Conservation (phyloP, 441 rosid genomes). For the Raphanus hybrid region DNA sequence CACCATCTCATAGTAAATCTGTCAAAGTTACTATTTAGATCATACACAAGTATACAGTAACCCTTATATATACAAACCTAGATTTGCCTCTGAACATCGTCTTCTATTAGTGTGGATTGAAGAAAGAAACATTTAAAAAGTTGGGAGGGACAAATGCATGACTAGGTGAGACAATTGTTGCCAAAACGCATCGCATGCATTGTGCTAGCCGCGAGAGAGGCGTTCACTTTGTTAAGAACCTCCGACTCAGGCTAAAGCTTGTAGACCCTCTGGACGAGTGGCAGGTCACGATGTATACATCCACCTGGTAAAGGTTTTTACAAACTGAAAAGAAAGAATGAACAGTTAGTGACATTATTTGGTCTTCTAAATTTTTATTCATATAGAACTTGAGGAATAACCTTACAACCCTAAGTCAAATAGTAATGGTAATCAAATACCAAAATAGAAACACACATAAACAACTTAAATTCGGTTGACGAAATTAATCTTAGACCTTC, state of each 20-base stretch:
- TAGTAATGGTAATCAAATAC: not conserved
- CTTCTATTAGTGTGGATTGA: conserved; percentile 23
- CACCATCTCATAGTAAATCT: too few relatives aligned
- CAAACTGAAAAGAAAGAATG: not conserved
- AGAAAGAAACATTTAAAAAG: conserved; percentile 1
- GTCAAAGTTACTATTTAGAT: too few relatives aligned
- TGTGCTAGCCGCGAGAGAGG: not conserved
- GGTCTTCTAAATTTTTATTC: not conserved
- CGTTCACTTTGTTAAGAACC: not conserved
- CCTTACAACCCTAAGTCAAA: not conserved
- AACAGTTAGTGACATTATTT: not conserved
- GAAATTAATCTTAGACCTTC: not conserved
- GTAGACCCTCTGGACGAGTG: not conserved
- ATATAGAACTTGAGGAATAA: not conserved
- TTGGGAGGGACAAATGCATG: conserved; percentile 27
- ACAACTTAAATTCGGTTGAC: not conserved
- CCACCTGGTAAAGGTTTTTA: not conserved
- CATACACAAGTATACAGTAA: not conserved
- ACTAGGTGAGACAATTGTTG: conserved; percentile 22
- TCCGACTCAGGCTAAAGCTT: not conserved
- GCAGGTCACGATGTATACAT: conserved; percentile 2
- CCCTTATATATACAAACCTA: not conserved
- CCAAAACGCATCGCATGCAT: conserved; percentile 18
- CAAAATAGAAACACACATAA: not conserved
- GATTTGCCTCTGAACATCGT: not conserved